These are phyloP conservation scores for Paraphoma sp. DNA, from an alignment of 2,329 filamentous ascomycete genomes.

Conservation along the genomic window DNA sequence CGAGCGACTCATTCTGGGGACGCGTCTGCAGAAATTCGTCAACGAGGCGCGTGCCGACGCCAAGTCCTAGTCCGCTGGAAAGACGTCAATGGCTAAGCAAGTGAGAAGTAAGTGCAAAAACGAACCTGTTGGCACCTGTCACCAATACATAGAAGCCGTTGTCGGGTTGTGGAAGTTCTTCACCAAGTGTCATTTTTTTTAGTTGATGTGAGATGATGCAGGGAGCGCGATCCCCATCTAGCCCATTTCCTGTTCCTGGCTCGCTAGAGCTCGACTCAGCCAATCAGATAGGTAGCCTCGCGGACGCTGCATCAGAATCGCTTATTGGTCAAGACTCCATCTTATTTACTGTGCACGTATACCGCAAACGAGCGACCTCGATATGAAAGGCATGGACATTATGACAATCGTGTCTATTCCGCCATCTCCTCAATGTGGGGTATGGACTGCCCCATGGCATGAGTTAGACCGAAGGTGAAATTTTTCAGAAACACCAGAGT, in stretches of 20 bases:
- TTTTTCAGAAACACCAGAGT: too few species aligned
- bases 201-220: conserved; percentile 4
- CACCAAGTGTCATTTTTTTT: conserved; percentile 22
- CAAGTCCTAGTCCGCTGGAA: conserved; percentile 82
- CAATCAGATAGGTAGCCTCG: background rate
- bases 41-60: conserved; percentile 82
- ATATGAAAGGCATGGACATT: too few species aligned
- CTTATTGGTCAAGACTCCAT: too few species aligned
- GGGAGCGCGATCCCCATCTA: background rate
- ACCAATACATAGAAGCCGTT: conserved; percentile 68
- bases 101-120: fast-evolving
- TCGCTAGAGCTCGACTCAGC: conserved; percentile 5
- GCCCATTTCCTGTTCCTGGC: conserved; percentile 16
- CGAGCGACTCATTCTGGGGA: conserved; percentile 71
- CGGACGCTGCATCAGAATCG: too few species aligned
- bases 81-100: conserved; percentile 33
- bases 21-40: conserved; percentile 83
- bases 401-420: too few species aligned
- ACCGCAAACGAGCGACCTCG: too few species aligned
- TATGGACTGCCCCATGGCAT: too few species aligned
- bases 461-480: too few species aligned
- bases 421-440: too few species aligned
- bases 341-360: too few species aligned
- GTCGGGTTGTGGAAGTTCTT: conserved; percentile 32
- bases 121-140: conserved; percentile 85